A percentile compares a stretch with the other conserved stretches of the same genome.
Conservation (phyloP, 768 basidiomycete genomes). For the Termitomyces sp. region DNA sequence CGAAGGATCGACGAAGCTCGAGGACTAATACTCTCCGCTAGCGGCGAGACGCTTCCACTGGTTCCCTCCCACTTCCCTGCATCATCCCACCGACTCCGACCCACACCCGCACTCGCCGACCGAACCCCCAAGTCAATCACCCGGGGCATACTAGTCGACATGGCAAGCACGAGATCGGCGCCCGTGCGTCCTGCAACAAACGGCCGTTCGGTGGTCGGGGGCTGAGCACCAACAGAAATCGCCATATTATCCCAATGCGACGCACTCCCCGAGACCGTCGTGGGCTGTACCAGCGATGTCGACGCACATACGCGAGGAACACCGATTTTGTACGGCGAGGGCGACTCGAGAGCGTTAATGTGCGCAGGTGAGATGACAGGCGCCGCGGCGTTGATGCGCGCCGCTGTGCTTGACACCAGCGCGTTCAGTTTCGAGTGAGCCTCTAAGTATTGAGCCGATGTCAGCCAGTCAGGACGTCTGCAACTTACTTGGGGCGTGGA, state of each 20-base stretch:
- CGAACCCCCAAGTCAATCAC: not conserved
- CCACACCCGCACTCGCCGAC: not conserved
- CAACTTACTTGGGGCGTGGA: not conserved
- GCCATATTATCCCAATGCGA: not conserved
- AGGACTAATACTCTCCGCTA: not conserved
- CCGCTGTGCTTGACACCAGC: not conserved
- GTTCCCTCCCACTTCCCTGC: not conserved
- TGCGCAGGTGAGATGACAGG: not conserved
- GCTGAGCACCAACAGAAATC: not conserved
- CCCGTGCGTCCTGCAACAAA: slow-evolving; percentile 1
- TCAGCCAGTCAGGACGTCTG: not conserved
- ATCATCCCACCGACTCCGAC: not conserved
- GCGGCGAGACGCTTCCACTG: not conserved
- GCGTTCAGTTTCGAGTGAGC: not conserved
- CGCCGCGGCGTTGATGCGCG: not conserved
- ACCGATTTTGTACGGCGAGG: not conserved
- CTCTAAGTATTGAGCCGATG: not conserved
- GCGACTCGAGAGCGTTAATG: not conserved
- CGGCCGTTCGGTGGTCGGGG: not conserved
- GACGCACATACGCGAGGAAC: not conserved
- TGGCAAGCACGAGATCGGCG: slow-evolving; percentile 4
- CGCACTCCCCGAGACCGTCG: not conserved
- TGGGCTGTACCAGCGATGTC: not conserved
- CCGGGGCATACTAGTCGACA: slow-evolving; percentile 3
- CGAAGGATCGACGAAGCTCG: not conserved